Conservation (phyloP, 345 rosid genomes). For the Limnanthes douglasii region DNA sequence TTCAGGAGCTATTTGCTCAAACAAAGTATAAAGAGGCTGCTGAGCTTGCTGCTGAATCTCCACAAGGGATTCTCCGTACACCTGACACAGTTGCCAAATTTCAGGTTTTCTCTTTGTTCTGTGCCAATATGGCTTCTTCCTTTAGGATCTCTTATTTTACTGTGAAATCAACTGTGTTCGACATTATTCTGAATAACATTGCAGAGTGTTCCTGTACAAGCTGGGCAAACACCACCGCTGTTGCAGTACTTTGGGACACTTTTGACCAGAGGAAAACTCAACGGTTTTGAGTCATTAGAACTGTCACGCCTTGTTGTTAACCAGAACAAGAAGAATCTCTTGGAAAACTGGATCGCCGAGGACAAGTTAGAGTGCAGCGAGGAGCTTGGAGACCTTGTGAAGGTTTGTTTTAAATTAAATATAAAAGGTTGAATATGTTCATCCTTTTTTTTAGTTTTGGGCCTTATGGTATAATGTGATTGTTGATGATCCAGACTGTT, state of each 20-base stretch:
- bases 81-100: conserved; percentile 98
- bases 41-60: conserved; percentile 99
- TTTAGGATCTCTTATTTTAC: background rate
- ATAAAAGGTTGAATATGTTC: conserved; percentile 1
- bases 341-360: conserved; percentile 99
- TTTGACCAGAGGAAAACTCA: conserved; percentile 93
- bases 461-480: conserved; percentile 6
- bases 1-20: conserved; percentile 97
- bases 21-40: conserved; percentile 99
- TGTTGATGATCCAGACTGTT: conserved; percentile 56
- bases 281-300: conserved; percentile 93
- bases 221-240: conserved; percentile 98
- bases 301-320: conserved; percentile 97
- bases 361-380: conserved; percentile 98
- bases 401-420: conserved; percentile 34
- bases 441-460: background rate
- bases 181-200: conserved; percentile 5
- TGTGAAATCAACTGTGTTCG: conserved; percentile 5
- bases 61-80: conserved; percentile 92
- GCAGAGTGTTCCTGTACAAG: conserved; percentile 98
- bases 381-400: conserved; percentile 99
- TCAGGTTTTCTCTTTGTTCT: conserved; percentile 46
- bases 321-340: conserved; percentile 96
- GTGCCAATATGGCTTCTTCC: conserved; percentile 3
- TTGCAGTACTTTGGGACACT: conserved; percentile 99